phyloP scores from a whole-genome alignment of 2,329 filamentous ascomycete genomes.

The Epicoccum sorghinum region DNA sequence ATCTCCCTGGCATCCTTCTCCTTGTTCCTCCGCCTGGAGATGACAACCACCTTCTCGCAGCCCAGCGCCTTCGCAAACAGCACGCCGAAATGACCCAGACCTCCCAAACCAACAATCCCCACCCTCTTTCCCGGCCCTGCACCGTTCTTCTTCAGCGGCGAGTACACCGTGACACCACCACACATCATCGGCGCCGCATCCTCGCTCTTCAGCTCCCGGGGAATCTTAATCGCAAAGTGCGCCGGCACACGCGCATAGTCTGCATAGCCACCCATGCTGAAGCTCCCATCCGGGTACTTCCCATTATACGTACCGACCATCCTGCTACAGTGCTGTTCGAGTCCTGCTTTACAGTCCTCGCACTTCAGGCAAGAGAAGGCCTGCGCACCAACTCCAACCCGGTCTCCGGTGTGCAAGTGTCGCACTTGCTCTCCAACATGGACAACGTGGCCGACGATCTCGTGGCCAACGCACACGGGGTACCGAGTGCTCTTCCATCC shows the following conservation, averaged over 20 bases:
- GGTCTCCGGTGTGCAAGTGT: constrained; percentile 65
- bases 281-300: constrained; percentile 62
- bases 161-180: constrained; percentile 76
- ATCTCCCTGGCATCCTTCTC: constrained; percentile 65
- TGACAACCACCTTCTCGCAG: constrained; percentile 69
- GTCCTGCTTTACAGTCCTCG: constrained; percentile 58
- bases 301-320: constrained; percentile 66
- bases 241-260: constrained; percentile 60
- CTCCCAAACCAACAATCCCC: constrained; percentile 74
- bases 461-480: constrained; percentile 51
- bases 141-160: constrained; percentile 69
- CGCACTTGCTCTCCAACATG: constrained; percentile 46
- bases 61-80: constrained; percentile 74
- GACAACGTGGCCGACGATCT: constrained; percentile 50
- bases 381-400: constrained; percentile 60
- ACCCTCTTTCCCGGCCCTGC: constrained; percentile 74
- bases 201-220: constrained; percentile 54
- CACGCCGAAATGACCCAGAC: constrained; percentile 75
- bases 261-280: constrained; percentile 70
- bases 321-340: constrained; percentile 52
- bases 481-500: constrained; percentile 56
- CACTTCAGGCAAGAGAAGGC: constrained; percentile 60
- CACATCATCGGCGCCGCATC: constrained; percentile 75
- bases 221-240: constrained; percentile 66
- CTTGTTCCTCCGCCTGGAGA: constrained; percentile 66